Conservation (phyloP, 2,329 filamentous ascomycete genomes). For the Diaporthe citri region DNA sequence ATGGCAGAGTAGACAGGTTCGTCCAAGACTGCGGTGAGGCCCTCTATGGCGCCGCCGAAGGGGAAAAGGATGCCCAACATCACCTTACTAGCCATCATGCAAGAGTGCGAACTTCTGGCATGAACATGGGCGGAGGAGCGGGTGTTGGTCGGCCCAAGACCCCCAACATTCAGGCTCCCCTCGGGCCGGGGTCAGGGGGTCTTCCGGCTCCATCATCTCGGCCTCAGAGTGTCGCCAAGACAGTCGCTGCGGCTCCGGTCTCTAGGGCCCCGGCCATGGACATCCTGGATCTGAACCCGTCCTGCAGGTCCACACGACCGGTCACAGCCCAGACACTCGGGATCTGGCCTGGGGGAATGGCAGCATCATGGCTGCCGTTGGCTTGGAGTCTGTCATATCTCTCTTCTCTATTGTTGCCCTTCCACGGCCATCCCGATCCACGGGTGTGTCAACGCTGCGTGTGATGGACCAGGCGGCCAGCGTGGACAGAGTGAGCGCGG, state of each 20-base stretch:
- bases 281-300: not conserved
- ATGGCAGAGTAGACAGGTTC: not conserved
- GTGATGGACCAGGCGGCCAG: not conserved
- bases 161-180: not conserved
- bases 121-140: not conserved
- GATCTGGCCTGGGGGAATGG: not conserved
- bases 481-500: not conserved
- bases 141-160: conserved; percentile 11
- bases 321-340: not conserved
- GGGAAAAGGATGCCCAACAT: not conserved
- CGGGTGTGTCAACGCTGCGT: not conserved
- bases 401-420: not conserved
- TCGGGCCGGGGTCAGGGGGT: conserved; percentile 29
- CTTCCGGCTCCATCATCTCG: conserved; percentile 2
- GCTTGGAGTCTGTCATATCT: not conserved
- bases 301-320: not conserved
- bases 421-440: not conserved
- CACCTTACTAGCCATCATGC: not conserved
- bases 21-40: not conserved
- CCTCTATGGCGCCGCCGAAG: not conserved
- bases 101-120: not conserved
- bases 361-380: not conserved
- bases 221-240: conserved; percentile 21
- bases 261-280: conserved; percentile 8
- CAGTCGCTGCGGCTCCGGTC: conserved; percentile 23